Evolutionary conservation across 192 early-diverging fungal species (phyloP).

Genomic region (Oehlia diaphana): DNA sequence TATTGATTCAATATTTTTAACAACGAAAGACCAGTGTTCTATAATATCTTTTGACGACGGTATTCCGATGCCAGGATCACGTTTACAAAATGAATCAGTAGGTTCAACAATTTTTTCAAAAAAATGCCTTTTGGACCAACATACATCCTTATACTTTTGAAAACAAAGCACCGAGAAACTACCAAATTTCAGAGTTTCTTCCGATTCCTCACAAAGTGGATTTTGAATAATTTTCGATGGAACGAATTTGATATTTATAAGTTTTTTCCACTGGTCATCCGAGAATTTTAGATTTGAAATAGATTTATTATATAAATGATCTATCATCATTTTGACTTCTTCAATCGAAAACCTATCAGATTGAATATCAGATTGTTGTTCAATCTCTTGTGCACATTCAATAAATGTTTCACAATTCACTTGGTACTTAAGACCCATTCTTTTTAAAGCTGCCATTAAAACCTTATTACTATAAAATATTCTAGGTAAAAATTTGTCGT

Average conservation of each 20-base stretch:
- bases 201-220: too few species aligned
- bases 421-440: not conserved
- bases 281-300: not conserved
- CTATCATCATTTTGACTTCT: not conserved
- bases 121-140: not conserved
- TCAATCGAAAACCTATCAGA: not conserved
- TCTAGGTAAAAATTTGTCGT: not conserved
- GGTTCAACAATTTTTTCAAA: not conserved
- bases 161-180: not conserved
- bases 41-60: not conserved
- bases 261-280: not conserved
- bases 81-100: not conserved
- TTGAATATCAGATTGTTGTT: not conserved
- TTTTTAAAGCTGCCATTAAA: not conserved
- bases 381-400: slow-evolving; percentile 5
- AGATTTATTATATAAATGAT: not conserved
- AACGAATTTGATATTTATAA: slow-evolving; percentile 9
- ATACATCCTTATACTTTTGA: not conserved
- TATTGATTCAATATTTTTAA: not conserved
- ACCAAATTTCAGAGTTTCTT: not conserved
- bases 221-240: not conserved
- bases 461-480: not conserved
- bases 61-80: not conserved
- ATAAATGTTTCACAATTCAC: not conserved
- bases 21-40: not conserved